These are phyloP conservation scores for Irpex sp. DNA, from an alignment of 1,284 basidiomycete species.

Conservation along the genomic window DNA sequence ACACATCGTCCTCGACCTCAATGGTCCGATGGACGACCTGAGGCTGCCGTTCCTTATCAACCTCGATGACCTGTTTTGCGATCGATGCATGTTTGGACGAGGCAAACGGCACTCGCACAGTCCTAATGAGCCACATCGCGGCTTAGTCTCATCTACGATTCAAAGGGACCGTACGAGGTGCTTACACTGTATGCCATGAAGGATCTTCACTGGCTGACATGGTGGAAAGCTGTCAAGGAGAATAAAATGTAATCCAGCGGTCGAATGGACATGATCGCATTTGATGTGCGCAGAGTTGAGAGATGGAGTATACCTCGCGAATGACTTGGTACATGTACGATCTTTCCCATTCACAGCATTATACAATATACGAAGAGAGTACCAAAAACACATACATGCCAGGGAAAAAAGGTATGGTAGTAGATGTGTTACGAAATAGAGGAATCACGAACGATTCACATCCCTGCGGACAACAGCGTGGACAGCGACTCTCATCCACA, in stretches of 20 bases:
- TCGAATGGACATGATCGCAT: no score
- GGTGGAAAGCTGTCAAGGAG: constrained; percentile 13
- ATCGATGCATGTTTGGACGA: constrained; percentile 71
- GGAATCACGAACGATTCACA: background rate
- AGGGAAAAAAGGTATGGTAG: background rate
- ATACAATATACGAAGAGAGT: background rate
- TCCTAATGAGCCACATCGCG: constrained; percentile 37
- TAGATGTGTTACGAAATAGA: background rate
- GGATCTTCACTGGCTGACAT: constrained; percentile 20
- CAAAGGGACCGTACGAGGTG: background rate
- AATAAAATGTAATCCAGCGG: background rate
- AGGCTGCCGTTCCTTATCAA: constrained; percentile 81
- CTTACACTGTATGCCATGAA: constrained; percentile 30
- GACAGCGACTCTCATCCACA: background rate
- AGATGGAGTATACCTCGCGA: background rate
- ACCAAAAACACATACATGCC: background rate
- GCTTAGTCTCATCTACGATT: background rate
- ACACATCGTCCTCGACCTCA: constrained; percentile 55
- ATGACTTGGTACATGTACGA: background rate
- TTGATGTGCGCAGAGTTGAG: no score
- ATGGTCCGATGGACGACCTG: constrained; percentile 73
- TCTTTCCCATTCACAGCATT: background rate
- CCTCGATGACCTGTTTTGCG: constrained; percentile 78
- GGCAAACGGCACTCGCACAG: constrained; percentile 74
- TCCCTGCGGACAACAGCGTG: constrained; percentile 1